Base-by-base conservation (phyloP, 768 basidiomycete species). In the Leccinellum rugosiceps region DNA sequence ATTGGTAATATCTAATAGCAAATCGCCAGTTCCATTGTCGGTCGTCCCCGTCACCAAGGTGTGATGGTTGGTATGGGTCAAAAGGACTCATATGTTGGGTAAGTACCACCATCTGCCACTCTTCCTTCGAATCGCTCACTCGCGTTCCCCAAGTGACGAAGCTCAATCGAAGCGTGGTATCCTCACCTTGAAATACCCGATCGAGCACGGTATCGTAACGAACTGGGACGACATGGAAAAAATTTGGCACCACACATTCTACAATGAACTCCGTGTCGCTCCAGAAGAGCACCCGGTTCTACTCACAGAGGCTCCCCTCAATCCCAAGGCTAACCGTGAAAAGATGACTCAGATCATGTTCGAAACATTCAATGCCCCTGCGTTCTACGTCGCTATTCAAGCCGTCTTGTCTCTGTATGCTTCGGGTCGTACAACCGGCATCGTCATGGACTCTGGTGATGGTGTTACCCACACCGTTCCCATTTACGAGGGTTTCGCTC, bases 221-320 rank as follows among this genome's bases (percentile, higher is more conserved):
- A 94, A 97, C 85, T 97, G 94, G 94, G 94, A 95, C 68, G 94
- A 95, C 76, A 95, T 95, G 93, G 94, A 96, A 80, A 94, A 95
- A 79, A 95, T 95, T 74, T 96, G 93, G 93, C 92, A 94, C 74
- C 93, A 95, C 80, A 94, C 94, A 31, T 96, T 95, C 77, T 95
- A 87, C 77, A 88, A 88, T 67, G 87, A 88, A 67, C 80, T 88
- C 58, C 86, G 87, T 71, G 86, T 88, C 57, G 87, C 87, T 3
- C 86, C 86, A 10, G 87, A 88, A 70, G 87, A 88, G 68, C 87
- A 87, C 74, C 87, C 86, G 32, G 82, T 88, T 62, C 74, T 87
- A 7, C 78, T 87, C 62, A 87, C 87, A 47, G 86, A 87, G 69
- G 86, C 87, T 48, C 87, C 87, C 26, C 77, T 87, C 31, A 87